Base-by-base conservation (phyloP, 805 yeast species). In the Cyberlindnera euphorbiiphila region DNA sequence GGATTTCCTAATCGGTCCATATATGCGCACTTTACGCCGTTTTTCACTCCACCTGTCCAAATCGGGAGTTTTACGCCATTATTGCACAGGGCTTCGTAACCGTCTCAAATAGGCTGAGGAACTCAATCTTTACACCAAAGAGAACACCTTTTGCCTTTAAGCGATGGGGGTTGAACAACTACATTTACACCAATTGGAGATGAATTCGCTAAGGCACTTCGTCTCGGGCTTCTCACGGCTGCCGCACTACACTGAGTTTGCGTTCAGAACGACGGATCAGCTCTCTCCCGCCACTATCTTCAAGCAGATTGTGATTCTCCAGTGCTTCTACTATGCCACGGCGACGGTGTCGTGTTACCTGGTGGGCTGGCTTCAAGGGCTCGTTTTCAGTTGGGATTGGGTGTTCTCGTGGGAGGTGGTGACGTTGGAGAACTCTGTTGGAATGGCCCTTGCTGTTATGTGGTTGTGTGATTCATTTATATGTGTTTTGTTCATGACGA, bases 381-480 rank as follows among this genome's bases (percentile, higher is more conserved):
- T 80, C 51, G 74, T 72, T 16, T 80, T 86, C 62, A 63, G 73
- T 6, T 54, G 82, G 15, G 75, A 65, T 27, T 81, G 93, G 82
- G 66, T 89, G 10, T 84, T 89, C 49, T 78, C 87, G 33, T 89
- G 96, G 95, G 75, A 77, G 44, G 62, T 74, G 27, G 73, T 91
- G 1, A 71, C 85, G 5, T 66, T 80, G 42, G 84, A 81, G 34
- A 87, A 85, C 54, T 78, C 95, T 1, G 65, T 85, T 56, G 98
- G 98, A 2, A 65, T 88, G 56, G 78, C 85, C 0, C 61, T 91
- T 29, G 73, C 81, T 24, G 58, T 75, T 7, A 60, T 89, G 39
- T 91, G 98, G 98, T 65, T 91, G 12, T 59, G 87, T 34, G 95
- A 85, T 57, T 71, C 96, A 0, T 68, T 93, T 29, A 65, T 93